These are phyloP conservation scores for Nymphaea colorata DNA, from an alignment of 164 flowering plant species.

Conservation along the genomic window DNA sequence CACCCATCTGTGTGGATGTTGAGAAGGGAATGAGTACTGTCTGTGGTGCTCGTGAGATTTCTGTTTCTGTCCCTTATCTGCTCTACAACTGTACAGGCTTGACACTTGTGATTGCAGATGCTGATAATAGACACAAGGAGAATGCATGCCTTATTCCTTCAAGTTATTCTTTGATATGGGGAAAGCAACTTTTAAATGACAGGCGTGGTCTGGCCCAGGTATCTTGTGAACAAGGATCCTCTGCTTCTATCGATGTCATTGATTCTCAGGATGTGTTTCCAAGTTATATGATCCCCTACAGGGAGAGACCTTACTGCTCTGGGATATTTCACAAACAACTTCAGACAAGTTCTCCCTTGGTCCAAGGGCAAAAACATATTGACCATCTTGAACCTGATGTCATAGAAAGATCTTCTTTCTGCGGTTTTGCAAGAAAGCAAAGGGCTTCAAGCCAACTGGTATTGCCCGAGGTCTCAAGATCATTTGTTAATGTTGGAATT, in stretches of 20 bases:
- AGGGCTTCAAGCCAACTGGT: conserved; percentile 11
- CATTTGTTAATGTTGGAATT: neutral
- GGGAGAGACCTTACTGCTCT: conserved; percentile 9
- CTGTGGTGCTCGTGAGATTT: conserved; percentile 81
- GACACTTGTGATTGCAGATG: conserved; percentile 42
- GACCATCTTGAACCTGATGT: conserved; percentile 6
- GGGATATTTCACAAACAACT: conserved; percentile 14
- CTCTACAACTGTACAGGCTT: conserved; percentile 76
- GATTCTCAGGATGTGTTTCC: conserved; percentile 7
- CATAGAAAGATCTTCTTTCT: conserved; percentile 8
- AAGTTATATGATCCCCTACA: conserved; percentile 21
- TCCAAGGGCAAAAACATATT: conserved; percentile 3
- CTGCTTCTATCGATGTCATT: conserved; percentile 7
- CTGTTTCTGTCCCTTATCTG: conserved; percentile 65
- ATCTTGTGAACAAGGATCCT: conserved; percentile 17
- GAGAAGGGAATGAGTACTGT: conserved; percentile 77
- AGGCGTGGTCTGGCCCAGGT: conserved; percentile 54
- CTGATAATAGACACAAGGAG: conserved; percentile 28
- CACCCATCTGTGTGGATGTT: conserved; percentile 35
- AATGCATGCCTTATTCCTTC: conserved; percentile 39
- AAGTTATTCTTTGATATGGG: conserved; percentile 44
- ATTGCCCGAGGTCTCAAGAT: neutral
- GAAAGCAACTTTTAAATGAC: conserved; percentile 16
- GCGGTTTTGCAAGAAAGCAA: conserved; percentile 3
- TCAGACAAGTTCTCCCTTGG: conserved; percentile 12